These are phyloP conservation scores for Pseudocercospora eumusae DNA, from an alignment of 2,329 filamentous ascomycete genomes.

Conservation along the genomic window DNA sequence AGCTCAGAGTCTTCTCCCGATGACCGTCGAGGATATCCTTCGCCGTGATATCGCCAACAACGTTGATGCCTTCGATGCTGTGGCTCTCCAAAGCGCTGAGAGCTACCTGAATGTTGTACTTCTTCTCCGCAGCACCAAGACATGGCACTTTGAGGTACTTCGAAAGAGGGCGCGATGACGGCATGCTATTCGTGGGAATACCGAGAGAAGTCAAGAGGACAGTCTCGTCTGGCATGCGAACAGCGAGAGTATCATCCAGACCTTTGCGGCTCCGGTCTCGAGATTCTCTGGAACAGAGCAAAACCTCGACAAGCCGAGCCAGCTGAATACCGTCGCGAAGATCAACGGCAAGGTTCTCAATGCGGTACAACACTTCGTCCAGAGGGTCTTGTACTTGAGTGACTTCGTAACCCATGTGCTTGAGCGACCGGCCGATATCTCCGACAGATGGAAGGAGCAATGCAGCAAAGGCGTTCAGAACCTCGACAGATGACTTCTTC, in stretches of 20 bases:
- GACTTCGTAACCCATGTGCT: slow-evolving; percentile 60
- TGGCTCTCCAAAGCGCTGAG: slow-evolving; percentile 55
- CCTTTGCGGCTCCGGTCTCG: not conserved
- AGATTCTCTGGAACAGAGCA: slow-evolving; percentile 41
- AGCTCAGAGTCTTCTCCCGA: slow-evolving; percentile 62
- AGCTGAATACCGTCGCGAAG: slow-evolving; percentile 62
- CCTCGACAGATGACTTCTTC: slow-evolving; percentile 58
- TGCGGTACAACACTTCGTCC: slow-evolving; percentile 60
- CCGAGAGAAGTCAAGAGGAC: slow-evolving; percentile 41
- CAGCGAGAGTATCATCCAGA: slow-evolving; percentile 46
- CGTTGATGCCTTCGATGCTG: slow-evolving; percentile 42
- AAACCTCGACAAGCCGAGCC: slow-evolving; percentile 60
- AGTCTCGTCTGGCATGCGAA: slow-evolving; percentile 51
- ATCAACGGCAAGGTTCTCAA: slow-evolving; percentile 63
- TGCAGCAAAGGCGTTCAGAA: slow-evolving; percentile 55
- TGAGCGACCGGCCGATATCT: slow-evolving; percentile 57
- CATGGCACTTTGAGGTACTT: slow-evolving; percentile 62
- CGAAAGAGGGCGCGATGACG: slow-evolving; percentile 47
- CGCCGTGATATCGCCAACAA: slow-evolving; percentile 51
- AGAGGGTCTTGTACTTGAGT: slow-evolving; percentile 57
- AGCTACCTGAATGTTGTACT: slow-evolving; percentile 62
- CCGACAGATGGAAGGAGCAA: slow-evolving; percentile 61
- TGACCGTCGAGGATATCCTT: slow-evolving; percentile 65
- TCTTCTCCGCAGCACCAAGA: slow-evolving; percentile 56
- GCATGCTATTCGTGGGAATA: not conserved